phyloP scores from a whole-genome alignment of 768 basidiomycete genomes.

The Tylopilus sp. region DNA sequence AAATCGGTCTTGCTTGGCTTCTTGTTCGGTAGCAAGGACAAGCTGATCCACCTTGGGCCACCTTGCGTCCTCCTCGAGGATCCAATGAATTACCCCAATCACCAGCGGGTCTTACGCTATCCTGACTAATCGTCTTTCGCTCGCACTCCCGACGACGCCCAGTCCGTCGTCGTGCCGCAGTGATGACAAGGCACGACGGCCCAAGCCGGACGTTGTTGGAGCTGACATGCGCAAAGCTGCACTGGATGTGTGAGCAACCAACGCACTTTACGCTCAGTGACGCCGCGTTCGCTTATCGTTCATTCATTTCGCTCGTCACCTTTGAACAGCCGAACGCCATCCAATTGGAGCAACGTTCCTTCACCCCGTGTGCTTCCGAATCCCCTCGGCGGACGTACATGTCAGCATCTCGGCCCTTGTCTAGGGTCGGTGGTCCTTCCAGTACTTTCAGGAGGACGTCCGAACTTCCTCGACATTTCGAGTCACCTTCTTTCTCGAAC shows the following conservation, averaged over 20 bases:
- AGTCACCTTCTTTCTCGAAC: slow-evolving; percentile 8
- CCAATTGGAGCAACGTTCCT: slow-evolving; percentile 1
- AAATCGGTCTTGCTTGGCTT: neutral
- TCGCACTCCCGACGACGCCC: neutral
- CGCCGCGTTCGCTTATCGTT: neutral
- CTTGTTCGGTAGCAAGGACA: neutral
- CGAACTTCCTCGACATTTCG: slow-evolving; percentile 1
- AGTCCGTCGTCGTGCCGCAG: neutral
- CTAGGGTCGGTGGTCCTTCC: neutral
- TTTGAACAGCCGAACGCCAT: slow-evolving; percentile 6
- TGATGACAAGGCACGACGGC: neutral
- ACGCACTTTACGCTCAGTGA: neutral
- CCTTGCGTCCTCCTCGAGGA: slow-evolving; percentile 27
- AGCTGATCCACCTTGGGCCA: slow-evolving; percentile 5
- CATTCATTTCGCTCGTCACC: slow-evolving; percentile 1
- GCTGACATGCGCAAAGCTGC: neutral
- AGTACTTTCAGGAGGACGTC: neutral
- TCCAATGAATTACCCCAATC: slow-evolving; percentile 13
- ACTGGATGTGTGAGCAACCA: slow-evolving; percentile 1
- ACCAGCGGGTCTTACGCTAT: slow-evolving; percentile 15
- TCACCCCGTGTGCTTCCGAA: slow-evolving; percentile 4
- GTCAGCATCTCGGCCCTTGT: slow-evolving; percentile 4
- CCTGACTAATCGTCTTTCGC: slow-evolving; percentile 2
- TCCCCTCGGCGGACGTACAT: neutral
- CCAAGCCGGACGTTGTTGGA: neutral